Evolutionary conservation across 345 rosid species (phyloP).

Genomic region (Punica granatum): DNA sequence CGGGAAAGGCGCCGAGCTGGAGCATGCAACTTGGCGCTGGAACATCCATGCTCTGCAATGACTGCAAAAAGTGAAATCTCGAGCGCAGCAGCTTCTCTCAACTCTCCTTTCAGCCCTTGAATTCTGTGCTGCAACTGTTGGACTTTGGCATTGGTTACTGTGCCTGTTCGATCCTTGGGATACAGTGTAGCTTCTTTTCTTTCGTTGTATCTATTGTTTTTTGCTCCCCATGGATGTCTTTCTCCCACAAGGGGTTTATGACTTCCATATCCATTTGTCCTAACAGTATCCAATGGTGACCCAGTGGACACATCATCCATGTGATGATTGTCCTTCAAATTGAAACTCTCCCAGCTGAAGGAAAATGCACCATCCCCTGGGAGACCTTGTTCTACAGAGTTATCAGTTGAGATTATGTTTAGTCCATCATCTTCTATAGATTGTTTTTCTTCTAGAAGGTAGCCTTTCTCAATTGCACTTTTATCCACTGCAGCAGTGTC

Average conservation of each 20-base stretch:
- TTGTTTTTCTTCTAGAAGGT: conserved; percentile 13
- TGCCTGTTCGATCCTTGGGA: conserved; percentile 32
- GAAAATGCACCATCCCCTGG: background rate
- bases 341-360: conserved; percentile 9
- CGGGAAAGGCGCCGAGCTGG: conserved; percentile 93
- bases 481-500: background rate
- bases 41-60: conserved; percentile 89
- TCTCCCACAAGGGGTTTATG: conserved; percentile 18
- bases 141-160: conserved; percentile 43
- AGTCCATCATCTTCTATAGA: conserved; percentile 12
- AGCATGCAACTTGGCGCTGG: conserved; percentile 79
- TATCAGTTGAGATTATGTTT: background rate
- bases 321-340: conserved; percentile 25
- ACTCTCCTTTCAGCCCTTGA: conserved; percentile 75
- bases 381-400: background rate
- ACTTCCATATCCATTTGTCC: conserved; percentile 16
- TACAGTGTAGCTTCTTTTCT: conserved; percentile 44
- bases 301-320: conserved; percentile 52
- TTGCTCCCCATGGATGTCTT: conserved; percentile 23
- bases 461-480: conserved; percentile 16
- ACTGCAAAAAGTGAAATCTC: conserved; percentile 83
- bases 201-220: conserved; percentile 21
- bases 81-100: conserved; percentile 79
- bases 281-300: conserved; percentile 39
- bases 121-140: conserved; percentile 59